These are phyloP conservation scores for Kodamaea kaohsiungensis DNA, from an alignment of 805 yeast genomes.

Conservation along the genomic window DNA sequence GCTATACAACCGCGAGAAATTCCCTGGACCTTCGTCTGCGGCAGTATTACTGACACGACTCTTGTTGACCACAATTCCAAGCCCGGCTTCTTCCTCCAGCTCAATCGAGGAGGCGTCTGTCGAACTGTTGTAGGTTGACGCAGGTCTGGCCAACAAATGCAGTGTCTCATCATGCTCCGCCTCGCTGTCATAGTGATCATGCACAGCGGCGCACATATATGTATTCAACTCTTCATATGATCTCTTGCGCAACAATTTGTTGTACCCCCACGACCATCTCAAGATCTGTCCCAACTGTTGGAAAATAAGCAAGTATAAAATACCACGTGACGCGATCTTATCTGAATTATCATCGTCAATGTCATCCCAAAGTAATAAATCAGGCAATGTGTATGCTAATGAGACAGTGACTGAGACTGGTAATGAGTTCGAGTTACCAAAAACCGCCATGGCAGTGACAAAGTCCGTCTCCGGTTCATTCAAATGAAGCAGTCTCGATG, in stretches of 20 bases:
- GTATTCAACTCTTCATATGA: conserved; percentile 36
- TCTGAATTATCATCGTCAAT: conserved; percentile 65
- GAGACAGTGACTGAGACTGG: conserved; percentile 91
- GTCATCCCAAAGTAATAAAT: conserved; percentile 68
- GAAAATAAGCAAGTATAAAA: conserved; percentile 68
- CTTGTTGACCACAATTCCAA: conserved; percentile 3
- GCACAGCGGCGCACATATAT: conserved; percentile 12
- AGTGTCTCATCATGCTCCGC: conserved; percentile 7
- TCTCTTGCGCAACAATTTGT: conserved; percentile 60
- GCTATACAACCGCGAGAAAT: neutral
- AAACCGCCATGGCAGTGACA: conserved; percentile 95
- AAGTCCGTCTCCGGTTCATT: conserved; percentile 81
- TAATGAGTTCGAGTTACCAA: conserved; percentile 92
- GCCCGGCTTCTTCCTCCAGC: conserved; percentile 1
- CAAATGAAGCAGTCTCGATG: conserved; percentile 54
- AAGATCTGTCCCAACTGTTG: conserved; percentile 83
- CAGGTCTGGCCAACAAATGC: neutral
- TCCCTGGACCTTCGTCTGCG: neutral
- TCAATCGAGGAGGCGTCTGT: conserved; percentile 2
- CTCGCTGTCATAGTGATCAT: conserved; percentile 5
- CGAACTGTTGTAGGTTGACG: neutral
- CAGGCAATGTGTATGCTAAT: conserved; percentile 72
- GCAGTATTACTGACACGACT: neutral
- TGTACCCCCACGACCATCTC: conserved; percentile 89
- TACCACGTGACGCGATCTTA: conserved; percentile 76